phyloP scores from a whole-genome alignment of 805 yeast species.

The Myxozyma lipomycoides region DNA sequence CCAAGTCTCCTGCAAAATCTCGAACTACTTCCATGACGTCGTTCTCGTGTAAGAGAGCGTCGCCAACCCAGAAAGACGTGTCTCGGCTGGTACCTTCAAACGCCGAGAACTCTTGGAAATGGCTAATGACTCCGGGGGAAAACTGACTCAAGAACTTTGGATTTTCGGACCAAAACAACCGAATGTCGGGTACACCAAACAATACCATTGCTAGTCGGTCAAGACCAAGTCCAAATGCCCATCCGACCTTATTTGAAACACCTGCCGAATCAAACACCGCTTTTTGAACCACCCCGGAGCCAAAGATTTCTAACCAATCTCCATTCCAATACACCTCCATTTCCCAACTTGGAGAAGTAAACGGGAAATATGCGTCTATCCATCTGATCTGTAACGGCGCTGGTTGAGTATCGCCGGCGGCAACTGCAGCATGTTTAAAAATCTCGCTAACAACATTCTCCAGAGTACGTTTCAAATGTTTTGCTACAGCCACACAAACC shows the following conservation, averaged over 20 bases:
- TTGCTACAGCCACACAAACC: constrained; percentile 65
- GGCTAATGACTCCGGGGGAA: constrained; percentile 55
- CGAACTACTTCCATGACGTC: constrained; percentile 94
- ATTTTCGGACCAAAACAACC: constrained; percentile 87
- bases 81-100: constrained; percentile 86
- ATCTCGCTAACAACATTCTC: constrained; percentile 80
- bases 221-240: constrained; percentile 97
- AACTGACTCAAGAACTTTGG: constrained; percentile 75
- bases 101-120: constrained; percentile 83
- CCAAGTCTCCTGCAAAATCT: constrained; percentile 73
- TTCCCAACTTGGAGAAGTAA: constrained; percentile 99
- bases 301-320: constrained; percentile 96
- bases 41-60: constrained; percentile 61
- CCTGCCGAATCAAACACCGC: constrained; percentile 74
- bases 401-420: constrained; percentile 49
- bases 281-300: constrained; percentile 86
- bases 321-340: constrained; percentile 99
- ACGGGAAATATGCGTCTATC: constrained; percentile 94
- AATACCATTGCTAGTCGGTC: constrained; percentile 94
- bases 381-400: constrained; percentile 79
- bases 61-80: constrained; percentile 84
- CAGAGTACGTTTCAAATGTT: constrained; percentile 79
- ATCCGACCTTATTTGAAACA: constrained; percentile 58
- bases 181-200: constrained; percentile 91
- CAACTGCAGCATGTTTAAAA: constrained; percentile 62